Conservation (phyloP, 1,284 basidiomycete genomes). For the Laetiporus sulphureus region DNA sequence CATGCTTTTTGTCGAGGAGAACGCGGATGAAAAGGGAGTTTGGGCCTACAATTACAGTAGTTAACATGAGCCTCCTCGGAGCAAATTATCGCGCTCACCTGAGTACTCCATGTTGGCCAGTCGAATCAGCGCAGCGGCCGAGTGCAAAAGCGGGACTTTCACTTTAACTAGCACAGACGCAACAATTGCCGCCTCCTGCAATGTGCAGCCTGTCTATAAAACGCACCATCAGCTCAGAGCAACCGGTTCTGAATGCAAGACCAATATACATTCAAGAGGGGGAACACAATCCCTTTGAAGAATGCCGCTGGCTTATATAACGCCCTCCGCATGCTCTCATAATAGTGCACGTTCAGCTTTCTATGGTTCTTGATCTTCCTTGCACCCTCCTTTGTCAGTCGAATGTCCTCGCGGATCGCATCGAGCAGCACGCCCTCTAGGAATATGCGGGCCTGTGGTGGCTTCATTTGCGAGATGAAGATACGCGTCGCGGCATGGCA, state of each 20-base stretch:
- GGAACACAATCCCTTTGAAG: conserved; percentile 98
- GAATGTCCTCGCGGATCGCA: conserved; percentile 87
- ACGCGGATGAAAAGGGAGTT: conserved; percentile 98
- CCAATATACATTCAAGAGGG: conserved; percentile 80
- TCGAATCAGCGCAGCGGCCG: conserved; percentile 90
- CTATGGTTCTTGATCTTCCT: conserved; percentile 54
- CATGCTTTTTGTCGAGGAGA: conserved; percentile 96
- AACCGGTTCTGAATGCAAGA: background rate
- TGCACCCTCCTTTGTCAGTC: conserved; percentile 34
- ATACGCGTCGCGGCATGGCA: conserved; percentile 92
- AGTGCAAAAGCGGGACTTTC: conserved; percentile 93
- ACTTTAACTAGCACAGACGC: conserved; percentile 90
- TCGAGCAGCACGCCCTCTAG: conserved; percentile 90
- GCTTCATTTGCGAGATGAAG: conserved; percentile 96
- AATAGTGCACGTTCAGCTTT: conserved; percentile 92
- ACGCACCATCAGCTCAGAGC: background rate
- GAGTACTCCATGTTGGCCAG: conserved; percentile 97
- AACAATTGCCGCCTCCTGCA: conserved; percentile 95
- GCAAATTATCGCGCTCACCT: conserved; percentile 34
- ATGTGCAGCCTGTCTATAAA: conserved; percentile 68
- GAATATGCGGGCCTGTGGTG: conserved; percentile 91
- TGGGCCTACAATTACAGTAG: conserved; percentile 47
- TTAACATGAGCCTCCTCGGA: background rate
- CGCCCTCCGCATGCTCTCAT: conserved; percentile 86
- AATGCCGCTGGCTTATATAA: conserved; percentile 97